Conservation (phyloP, 495 filamentous ascomycete genomes). For the Xanthoparmelia taractica region DNA sequence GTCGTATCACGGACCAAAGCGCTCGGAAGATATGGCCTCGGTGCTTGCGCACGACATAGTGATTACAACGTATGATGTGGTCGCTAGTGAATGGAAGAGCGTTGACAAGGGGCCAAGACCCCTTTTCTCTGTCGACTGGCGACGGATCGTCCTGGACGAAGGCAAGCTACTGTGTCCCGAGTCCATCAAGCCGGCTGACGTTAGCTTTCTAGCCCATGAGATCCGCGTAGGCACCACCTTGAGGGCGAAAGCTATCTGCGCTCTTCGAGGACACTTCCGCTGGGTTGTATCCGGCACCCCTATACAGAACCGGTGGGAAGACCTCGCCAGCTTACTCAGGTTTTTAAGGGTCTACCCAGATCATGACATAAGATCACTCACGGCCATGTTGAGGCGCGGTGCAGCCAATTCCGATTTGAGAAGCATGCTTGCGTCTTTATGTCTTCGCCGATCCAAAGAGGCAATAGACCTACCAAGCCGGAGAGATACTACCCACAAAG, state of each 20-base stretch:
- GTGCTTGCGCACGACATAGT: slow-evolving; percentile 27
- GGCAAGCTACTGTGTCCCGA: slow-evolving; percentile 26
- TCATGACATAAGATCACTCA: slow-evolving; percentile 30
- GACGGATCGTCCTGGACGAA: slow-evolving; percentile 40
- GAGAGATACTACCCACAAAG: slow-evolving; percentile 23
- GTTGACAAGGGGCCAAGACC: slow-evolving; percentile 12
- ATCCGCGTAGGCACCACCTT: slow-evolving; percentile 31
- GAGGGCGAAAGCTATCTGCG: slow-evolving; percentile 33
- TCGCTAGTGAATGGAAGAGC: slow-evolving; percentile 31
- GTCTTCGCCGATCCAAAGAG: slow-evolving; percentile 35
- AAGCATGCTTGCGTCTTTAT: slow-evolving; percentile 30
- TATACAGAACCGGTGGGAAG: slow-evolving; percentile 36
- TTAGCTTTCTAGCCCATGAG: slow-evolving; percentile 30
- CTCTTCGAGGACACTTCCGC: slow-evolving; percentile 27
- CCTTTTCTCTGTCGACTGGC: slow-evolving; percentile 33
- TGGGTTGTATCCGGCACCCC: slow-evolving; percentile 42
- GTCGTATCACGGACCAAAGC: slow-evolving; percentile 30
- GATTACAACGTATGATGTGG: slow-evolving; percentile 37
- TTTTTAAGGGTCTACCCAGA: slow-evolving; percentile 38
- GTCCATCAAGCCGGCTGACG: slow-evolving; percentile 1
- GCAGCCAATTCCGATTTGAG: slow-evolving; percentile 17
- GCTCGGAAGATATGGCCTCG: slow-evolving; percentile 16
- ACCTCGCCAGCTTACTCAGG: slow-evolving; percentile 33
- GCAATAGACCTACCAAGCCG: slow-evolving; percentile 32
- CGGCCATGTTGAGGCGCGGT: slow-evolving; percentile 31